Conservation (phyloP, 768 basidiomycete species). For the Tylopilus rubrobrunneus region DNA sequence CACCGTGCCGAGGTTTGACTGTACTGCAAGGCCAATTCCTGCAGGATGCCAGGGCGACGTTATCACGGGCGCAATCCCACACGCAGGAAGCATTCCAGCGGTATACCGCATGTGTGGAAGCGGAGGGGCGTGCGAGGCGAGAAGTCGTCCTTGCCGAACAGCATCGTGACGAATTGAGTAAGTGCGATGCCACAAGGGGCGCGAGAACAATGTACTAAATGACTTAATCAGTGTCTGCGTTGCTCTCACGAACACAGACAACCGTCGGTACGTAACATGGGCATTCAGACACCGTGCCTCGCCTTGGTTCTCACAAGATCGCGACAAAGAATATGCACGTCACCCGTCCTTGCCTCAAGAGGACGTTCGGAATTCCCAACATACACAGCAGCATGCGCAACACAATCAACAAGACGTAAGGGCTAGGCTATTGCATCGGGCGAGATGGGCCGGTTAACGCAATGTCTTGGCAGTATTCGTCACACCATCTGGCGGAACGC, state of each 20-base stretch:
- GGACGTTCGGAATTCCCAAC: constrained; percentile 29
- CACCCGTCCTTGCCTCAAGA: constrained; percentile 31
- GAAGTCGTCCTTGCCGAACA: constrained; percentile 63
- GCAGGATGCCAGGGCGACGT: constrained; percentile 54
- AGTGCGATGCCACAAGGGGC: constrained; percentile 15
- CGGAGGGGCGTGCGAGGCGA: constrained; percentile 62
- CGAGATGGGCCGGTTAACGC: constrained; percentile 18
- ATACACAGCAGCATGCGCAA: constrained; percentile 27
- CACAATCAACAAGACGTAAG: constrained; percentile 34
- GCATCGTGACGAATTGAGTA: constrained; percentile 59
- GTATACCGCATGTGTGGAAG: constrained; percentile 66
- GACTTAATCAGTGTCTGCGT: constrained; percentile 27
- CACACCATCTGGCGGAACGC: constrained; percentile 32
- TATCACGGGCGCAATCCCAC: constrained; percentile 65
- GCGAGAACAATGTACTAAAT: constrained; percentile 19
- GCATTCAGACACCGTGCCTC: constrained; percentile 5
- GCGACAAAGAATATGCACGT: constrained; percentile 31
- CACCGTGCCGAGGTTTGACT: constrained; percentile 5
- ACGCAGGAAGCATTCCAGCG: constrained; percentile 68
- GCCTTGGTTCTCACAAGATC: constrained; percentile 17
- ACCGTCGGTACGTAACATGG: constrained; percentile 30
- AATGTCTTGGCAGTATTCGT: constrained; percentile 25
- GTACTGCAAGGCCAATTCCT: constrained; percentile 51
- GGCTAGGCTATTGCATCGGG: constrained; percentile 12
- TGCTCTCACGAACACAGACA: constrained; percentile 35